Percentiles rank a stretch among this genome's conserved stretches.
These are phyloP conservation scores for Chytriomyces sp. DNA, from an alignment of 192 early-diverging fungal genomes.

Conservation along the genomic window DNA sequence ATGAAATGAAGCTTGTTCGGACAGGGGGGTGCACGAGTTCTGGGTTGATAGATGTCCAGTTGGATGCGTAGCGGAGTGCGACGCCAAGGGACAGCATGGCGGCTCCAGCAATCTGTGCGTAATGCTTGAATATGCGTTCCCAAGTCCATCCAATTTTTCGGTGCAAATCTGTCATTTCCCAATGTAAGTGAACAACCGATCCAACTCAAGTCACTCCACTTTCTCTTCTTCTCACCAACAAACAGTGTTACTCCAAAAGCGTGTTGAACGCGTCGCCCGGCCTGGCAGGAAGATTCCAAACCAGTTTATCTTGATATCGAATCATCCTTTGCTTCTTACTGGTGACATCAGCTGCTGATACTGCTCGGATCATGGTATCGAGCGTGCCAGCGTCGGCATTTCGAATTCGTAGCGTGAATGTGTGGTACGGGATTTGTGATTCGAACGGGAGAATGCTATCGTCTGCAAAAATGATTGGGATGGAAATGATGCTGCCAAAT, in stretches of 20 bases:
- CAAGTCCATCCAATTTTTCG: no score
- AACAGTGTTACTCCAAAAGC: no score
- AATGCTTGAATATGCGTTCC: no score
- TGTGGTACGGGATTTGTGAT: constrained; percentile 33
- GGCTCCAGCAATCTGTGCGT: constrained; percentile 20
- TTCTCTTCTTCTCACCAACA: no score
- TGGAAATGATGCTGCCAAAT: constrained; percentile 38
- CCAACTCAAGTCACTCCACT: no score
- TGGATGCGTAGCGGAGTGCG: constrained; percentile 28
- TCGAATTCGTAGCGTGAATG: constrained; percentile 20
- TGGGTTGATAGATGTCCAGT: constrained; percentile 48
- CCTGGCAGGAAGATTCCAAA: constrained; percentile 10
- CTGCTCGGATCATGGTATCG: constrained; percentile 1
- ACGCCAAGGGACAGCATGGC: constrained; percentile 39
- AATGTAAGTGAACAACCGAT: no score
- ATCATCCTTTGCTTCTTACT: constrained; percentile 4
- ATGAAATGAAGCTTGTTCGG: constrained; percentile 34
- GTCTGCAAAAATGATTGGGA: constrained; percentile 44
- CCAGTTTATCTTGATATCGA: constrained; percentile 15
- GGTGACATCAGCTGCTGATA: neutral
- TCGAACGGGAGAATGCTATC: constrained; percentile 40
- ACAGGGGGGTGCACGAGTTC: constrained; percentile 31
- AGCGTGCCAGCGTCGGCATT: constrained; percentile 28
- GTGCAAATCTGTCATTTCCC: no score
- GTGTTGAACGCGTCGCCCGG: no score